Evolutionary conservation across 2,329 filamentous ascomycete species (phyloP).

Genomic region (Whalleya microplaca): DNA sequence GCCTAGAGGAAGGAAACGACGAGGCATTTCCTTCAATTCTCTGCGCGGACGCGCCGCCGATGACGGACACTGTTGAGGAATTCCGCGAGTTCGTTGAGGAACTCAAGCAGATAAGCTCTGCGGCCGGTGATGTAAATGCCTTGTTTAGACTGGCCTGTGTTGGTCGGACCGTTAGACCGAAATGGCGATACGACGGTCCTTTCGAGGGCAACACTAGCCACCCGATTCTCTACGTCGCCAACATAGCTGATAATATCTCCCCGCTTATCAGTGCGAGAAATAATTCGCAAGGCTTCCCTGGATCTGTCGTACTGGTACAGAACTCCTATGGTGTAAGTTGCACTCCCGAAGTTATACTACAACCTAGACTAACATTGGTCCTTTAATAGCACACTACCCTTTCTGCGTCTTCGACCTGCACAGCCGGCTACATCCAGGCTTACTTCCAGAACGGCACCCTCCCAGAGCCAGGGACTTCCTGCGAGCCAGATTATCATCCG

Average conservation of each 20-base stretch:
- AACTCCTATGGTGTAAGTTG: constrained; percentile 54
- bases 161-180: constrained; percentile 37
- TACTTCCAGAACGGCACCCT: constrained; percentile 53
- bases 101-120: constrained; percentile 43
- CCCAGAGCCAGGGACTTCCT: constrained; percentile 49
- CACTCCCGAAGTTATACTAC: too few species aligned
- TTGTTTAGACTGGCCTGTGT: constrained; percentile 41
- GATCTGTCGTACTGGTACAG: constrained; percentile 51
- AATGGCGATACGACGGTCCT: constrained; percentile 37
- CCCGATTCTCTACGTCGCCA: constrained; percentile 43
- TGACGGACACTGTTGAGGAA: constrained; percentile 38
- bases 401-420: constrained; percentile 49
- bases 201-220: constrained; percentile 38
- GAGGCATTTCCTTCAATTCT: constrained; percentile 51
- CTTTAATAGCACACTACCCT: constrained; percentile 52
- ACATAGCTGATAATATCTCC: constrained; percentile 41
- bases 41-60: constrained; percentile 46
- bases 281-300: constrained; percentile 44
- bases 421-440: constrained; percentile 42
- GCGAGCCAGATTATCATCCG: constrained; percentile 48
- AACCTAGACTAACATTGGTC: neutral
- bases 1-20: constrained; percentile 38
- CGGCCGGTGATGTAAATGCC: constrained; percentile 48
- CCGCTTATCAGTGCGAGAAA: constrained; percentile 37
- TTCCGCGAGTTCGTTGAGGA: constrained; percentile 40